Evolutionary conservation across 2,329 filamentous ascomycete species (phyloP).

Genomic region (Chrysoporthe deuterocubensis): DNA sequence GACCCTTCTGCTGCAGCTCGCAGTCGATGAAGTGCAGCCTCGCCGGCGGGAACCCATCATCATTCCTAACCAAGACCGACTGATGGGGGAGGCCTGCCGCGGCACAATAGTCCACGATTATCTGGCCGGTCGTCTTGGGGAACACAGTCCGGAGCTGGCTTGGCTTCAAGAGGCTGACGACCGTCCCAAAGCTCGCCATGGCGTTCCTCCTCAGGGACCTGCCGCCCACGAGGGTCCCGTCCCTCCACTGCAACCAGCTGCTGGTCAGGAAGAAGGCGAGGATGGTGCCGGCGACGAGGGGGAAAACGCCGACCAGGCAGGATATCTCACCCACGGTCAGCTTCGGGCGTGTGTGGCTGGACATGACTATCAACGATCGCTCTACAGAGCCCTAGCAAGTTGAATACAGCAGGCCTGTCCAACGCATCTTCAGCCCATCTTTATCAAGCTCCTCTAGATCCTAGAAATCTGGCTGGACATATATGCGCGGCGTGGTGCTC

Average conservation of each 20-base stretch:
- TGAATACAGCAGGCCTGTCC: not conserved
- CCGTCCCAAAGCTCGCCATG: conserved; percentile 22
- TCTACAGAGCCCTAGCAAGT: not conserved
- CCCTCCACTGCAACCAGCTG: conserved; percentile 23
- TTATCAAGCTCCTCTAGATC: not conserved
- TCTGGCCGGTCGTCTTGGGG: conserved; percentile 27
- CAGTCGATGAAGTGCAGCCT: conserved; percentile 27
- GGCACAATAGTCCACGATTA: conserved; percentile 24
- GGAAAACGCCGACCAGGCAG: conserved; percentile 19
- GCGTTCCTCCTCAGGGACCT: conserved; percentile 22
- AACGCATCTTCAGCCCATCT: not conserved
- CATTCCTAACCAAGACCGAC: conserved; percentile 20
- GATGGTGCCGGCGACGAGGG: conserved; percentile 17
- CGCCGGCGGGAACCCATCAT: conserved; percentile 25
- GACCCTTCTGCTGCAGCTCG: conserved; percentile 17
- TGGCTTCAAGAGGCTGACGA: conserved; percentile 18
- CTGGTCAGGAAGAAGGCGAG: conserved; percentile 23
- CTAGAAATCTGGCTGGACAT: not conserved
- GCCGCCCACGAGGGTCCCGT: conserved; percentile 43
- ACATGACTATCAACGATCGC: conserved; percentile 14
- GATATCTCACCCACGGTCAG: conserved; percentile 18
- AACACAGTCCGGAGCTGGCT: conserved; percentile 24
- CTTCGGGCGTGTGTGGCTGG: conserved; percentile 24
- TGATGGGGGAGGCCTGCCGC: conserved; percentile 22
- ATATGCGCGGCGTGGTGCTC: not conserved